Conservation (phyloP, 805 yeast species). For the Danielozyma ontarioensis region DNA sequence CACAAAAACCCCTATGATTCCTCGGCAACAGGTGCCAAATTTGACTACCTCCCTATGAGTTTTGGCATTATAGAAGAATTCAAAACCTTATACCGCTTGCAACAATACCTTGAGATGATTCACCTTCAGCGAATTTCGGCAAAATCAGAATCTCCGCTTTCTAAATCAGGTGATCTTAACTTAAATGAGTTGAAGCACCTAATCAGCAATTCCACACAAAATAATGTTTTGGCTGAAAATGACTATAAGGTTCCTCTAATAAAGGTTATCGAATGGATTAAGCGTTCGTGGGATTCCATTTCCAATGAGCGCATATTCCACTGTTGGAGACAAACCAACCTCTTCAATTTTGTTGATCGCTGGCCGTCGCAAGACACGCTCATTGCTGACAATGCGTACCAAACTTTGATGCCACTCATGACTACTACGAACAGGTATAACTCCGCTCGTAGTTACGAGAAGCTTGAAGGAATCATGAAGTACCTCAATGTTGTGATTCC, state of each 20-base stretch:
- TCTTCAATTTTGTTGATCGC: slow-evolving; percentile 18
- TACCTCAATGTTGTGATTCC: slow-evolving; percentile 46
- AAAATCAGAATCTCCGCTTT: slow-evolving; percentile 1
- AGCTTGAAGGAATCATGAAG: slow-evolving; percentile 40
- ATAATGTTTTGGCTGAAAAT: slow-evolving; percentile 30
- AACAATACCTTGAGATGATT: slow-evolving; percentile 49
- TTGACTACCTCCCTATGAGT: slow-evolving; percentile 55
- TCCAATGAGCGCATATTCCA: slow-evolving; percentile 24
- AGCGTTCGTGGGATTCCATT: slow-evolving; percentile 49
- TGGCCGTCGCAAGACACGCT: slow-evolving; percentile 24
- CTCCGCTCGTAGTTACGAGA: slow-evolving; percentile 30
- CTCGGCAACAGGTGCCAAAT: slow-evolving; percentile 39
- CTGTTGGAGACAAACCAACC: slow-evolving; percentile 33
- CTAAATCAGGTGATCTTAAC: too few relatives aligned
- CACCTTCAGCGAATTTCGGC: slow-evolving; percentile 22
- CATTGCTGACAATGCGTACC: slow-evolving; percentile 8
- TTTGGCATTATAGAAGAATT: slow-evolving; percentile 64
- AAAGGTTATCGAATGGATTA: slow-evolving; percentile 55
- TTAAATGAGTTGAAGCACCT: neutral
- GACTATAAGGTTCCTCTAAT: slow-evolving; percentile 48
- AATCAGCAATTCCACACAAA: neutral
- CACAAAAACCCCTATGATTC: slow-evolving; percentile 33
- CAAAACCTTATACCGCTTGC: slow-evolving; percentile 51
- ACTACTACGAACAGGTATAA: slow-evolving; percentile 10
- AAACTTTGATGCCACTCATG: slow-evolving; percentile 6